Conservation (phyloP, 2,329 filamentous ascomycete species). For the Hypoxylon sp. region DNA sequence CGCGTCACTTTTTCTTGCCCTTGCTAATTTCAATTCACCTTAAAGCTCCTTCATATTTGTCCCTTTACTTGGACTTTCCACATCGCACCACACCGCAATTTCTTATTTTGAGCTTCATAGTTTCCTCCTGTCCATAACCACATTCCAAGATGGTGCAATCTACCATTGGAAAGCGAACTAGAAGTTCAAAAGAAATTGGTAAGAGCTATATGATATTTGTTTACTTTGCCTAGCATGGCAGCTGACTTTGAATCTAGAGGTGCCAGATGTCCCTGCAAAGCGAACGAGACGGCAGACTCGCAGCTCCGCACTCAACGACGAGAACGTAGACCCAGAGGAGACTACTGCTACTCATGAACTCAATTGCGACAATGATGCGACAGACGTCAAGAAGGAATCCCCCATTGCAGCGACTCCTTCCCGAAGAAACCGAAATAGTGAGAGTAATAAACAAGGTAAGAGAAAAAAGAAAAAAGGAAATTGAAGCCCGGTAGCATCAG, state of each 20-base stretch:
- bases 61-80: conserved; percentile 15
- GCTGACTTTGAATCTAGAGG: conserved; percentile 47
- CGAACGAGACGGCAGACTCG: conserved; percentile 62
- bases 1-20: conserved; percentile 42
- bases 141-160: conserved; percentile 51
- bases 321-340: conserved; percentile 75
- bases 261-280: conserved; percentile 60
- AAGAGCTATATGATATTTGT: conserved; percentile 46
- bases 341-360: conserved; percentile 56
- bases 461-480: conserved; percentile 15
- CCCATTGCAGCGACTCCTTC: conserved; percentile 45
- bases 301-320: conserved; percentile 69
- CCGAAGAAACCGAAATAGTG: conserved; percentile 31
- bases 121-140: conserved; percentile 20
- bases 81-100: conserved; percentile 5
- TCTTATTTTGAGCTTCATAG: conserved; percentile 16
- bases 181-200: conserved; percentile 57
- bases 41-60: conserved; percentile 13
- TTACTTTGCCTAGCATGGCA: conserved; percentile 18
- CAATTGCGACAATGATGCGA: conserved; percentile 61
- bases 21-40: conserved; percentile 30
- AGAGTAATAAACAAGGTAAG: conserved; percentile 44
- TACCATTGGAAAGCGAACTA: conserved; percentile 64
- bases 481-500: background rate
- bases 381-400: conserved; percentile 57